These are phyloP conservation scores for Hymenoscyphus fraxineus DNA, from an alignment of 2,329 filamentous ascomycete species.

Conservation along the genomic window DNA sequence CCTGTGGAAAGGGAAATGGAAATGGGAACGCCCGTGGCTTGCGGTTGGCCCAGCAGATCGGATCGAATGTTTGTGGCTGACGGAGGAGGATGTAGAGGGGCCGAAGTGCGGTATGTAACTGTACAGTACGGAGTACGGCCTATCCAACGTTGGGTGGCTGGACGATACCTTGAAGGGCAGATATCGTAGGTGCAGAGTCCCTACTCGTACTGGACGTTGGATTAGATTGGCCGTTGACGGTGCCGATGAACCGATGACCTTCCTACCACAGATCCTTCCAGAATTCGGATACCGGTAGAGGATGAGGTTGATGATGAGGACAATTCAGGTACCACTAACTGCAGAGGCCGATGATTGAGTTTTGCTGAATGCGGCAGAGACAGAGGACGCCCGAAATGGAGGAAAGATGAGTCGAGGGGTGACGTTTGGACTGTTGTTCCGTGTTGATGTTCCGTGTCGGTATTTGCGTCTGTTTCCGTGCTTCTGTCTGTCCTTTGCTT, in stretches of 20 bases:
- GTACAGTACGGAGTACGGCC: neutral
- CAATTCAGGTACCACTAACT: neutral
- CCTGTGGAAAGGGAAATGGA: neutral
- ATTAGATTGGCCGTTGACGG: neutral
- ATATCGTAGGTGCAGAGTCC: neutral
- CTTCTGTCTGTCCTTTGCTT: neutral
- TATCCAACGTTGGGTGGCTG: too few species aligned
- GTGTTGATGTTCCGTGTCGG: neutral
- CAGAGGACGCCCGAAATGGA: neutral
- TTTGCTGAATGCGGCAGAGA: neutral
- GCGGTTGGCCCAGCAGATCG: neutral
- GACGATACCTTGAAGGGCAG: too few species aligned
- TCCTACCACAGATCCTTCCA: neutral
- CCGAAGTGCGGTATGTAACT: neutral
- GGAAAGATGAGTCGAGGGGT: neutral
- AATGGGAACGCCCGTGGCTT: neutral
- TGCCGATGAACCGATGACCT: neutral
- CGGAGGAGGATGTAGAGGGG: neutral
- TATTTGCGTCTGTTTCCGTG: neutral
- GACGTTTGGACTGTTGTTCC: neutral
- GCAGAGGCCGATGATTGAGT: neutral
- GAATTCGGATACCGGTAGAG: neutral
- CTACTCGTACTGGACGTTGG: neutral
- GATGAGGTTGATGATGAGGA: neutral
- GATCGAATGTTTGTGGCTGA: neutral